Conservation (phyloP, 2,329 filamentous ascomycete genomes). For the Apiospora koreana region DNA sequence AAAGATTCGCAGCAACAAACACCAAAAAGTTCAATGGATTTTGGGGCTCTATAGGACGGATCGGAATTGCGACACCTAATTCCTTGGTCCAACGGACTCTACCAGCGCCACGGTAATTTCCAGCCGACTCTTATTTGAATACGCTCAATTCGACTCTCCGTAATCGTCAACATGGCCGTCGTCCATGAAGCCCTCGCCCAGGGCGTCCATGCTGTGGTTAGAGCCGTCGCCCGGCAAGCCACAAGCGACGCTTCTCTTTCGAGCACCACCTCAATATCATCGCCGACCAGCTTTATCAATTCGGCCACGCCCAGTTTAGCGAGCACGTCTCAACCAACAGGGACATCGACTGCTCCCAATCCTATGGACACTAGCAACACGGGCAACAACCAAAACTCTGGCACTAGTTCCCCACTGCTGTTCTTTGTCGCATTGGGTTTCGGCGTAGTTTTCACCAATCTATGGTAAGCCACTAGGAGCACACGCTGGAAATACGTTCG, state of each 20-base stretch:
- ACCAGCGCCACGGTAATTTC: background rate
- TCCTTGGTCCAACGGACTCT: background rate
- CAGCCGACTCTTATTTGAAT: background rate
- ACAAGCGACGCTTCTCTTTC: conserved; percentile 14
- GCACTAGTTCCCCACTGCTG: conserved; percentile 72
- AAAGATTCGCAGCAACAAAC: conserved; percentile 5
- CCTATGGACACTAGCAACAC: background rate
- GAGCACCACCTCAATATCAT: conserved; percentile 7
- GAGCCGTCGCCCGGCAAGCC: conserved; percentile 32
- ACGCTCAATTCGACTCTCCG: background rate
- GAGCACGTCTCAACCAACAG: conserved; percentile 15
- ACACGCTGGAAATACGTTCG: background rate
- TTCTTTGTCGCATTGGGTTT: conserved; percentile 98
- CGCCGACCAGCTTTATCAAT: conserved; percentile 4
- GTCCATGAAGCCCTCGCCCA: conserved; percentile 39
- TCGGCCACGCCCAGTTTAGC: background rate
- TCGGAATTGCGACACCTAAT: background rate
- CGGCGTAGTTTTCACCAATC: conserved; percentile 96
- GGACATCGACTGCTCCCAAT: conserved; percentile 17
- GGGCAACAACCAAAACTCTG: conserved; percentile 21
- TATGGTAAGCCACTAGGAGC: conserved; percentile 70
- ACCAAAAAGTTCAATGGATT: background rate
- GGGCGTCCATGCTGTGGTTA: conserved; percentile 38
- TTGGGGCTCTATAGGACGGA: background rate
- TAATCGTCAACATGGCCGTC: conserved; percentile 20